A percentile compares a stretch with the other conserved stretches of the same genome.
phyloP scores from a whole-genome alignment of 2,329 filamentous ascomycete genomes.

The Neofusicoccum laricinum region DNA sequence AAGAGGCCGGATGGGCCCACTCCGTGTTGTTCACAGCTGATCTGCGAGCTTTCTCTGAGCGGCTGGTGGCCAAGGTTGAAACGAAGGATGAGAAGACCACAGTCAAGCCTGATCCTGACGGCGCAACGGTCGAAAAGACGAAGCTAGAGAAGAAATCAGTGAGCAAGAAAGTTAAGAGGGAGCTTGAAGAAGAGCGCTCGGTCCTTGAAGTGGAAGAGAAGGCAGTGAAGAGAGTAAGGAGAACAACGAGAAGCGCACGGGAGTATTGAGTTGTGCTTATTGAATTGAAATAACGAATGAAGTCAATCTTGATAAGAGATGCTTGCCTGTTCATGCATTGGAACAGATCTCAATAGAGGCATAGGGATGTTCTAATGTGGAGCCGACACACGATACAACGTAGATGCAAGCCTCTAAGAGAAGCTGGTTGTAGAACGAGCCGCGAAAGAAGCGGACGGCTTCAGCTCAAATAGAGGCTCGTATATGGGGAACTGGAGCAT shows the following conservation, averaged over 20 bases:
- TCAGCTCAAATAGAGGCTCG: too few relatives aligned
- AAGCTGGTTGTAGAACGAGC: too few relatives aligned
- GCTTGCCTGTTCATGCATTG: too few relatives aligned
- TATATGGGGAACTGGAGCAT: too few relatives aligned
- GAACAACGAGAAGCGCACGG: slow-evolving; percentile 22
- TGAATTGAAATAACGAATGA: too few relatives aligned
- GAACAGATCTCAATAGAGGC: too few relatives aligned
- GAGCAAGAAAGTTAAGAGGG: slow-evolving; percentile 41
- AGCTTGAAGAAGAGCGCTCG: slow-evolving; percentile 38
- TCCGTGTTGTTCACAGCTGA: slow-evolving; percentile 96
- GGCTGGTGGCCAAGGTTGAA: slow-evolving; percentile 49
- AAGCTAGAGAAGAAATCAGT: slow-evolving; percentile 21
- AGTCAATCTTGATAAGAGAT: too few relatives aligned
- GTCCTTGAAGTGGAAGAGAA: slow-evolving; percentile 40
- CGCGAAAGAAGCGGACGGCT: too few relatives aligned
- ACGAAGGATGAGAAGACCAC: slow-evolving; percentile 44
- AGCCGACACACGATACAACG: too few relatives aligned
- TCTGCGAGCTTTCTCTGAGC: slow-evolving; percentile 76
- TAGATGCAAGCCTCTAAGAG: too few relatives aligned
- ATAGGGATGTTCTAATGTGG: too few relatives aligned
- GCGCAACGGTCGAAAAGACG: slow-evolving; percentile 17
- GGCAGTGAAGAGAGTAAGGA: slow-evolving; percentile 33
- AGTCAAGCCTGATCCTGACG: slow-evolving; percentile 4
- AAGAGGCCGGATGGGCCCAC: slow-evolving; percentile 95
- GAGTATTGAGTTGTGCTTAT: neutral